These are phyloP conservation scores for Barbatosphaeria neglecta DNA, from an alignment of 495 filamentous ascomycete genomes.

Conservation along the genomic window DNA sequence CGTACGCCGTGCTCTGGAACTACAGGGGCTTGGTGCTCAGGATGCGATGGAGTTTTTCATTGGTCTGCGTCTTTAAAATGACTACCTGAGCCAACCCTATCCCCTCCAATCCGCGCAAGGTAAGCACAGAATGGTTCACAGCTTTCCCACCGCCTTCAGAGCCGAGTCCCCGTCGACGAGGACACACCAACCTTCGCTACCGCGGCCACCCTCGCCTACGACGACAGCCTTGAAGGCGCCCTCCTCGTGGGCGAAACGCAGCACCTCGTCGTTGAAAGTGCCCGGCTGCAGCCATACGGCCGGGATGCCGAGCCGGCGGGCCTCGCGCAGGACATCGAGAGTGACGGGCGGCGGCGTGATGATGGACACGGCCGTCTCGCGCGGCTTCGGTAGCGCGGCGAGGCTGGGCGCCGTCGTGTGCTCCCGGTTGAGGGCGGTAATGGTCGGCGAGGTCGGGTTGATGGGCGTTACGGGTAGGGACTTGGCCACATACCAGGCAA, in stretches of 20 bases:
- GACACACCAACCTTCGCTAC: conserved; percentile 80
- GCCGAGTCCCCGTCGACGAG: conserved; percentile 76
- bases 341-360: conserved; percentile 80
- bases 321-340: conserved; percentile 47
- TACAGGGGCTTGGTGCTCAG: background rate
- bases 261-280: conserved; percentile 61
- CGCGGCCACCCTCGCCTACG: conserved; percentile 53
- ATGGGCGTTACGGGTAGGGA: conserved; percentile 67
- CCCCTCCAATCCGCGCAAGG: background rate
- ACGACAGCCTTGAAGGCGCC: conserved; percentile 54
- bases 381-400: conserved; percentile 47
- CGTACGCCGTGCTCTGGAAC: background rate
- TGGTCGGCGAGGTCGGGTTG: conserved; percentile 57
- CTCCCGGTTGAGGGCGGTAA: conserved; percentile 35
- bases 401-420: conserved; percentile 58
- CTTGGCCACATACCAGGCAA: conserved; percentile 77
- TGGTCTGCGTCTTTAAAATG: background rate
- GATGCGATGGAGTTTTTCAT: background rate
- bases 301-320: conserved; percentile 63
- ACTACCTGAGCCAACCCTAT: background rate
- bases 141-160: conserved; percentile 46
- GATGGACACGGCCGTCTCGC: conserved; percentile 65
- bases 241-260: conserved; percentile 50
- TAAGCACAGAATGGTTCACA: conserved; percentile 5
- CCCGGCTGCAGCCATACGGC: conserved; percentile 91